Evolutionary conservation across 768 basidiomycete species (phyloP).

Genomic region (Trametes coccinea): DNA sequence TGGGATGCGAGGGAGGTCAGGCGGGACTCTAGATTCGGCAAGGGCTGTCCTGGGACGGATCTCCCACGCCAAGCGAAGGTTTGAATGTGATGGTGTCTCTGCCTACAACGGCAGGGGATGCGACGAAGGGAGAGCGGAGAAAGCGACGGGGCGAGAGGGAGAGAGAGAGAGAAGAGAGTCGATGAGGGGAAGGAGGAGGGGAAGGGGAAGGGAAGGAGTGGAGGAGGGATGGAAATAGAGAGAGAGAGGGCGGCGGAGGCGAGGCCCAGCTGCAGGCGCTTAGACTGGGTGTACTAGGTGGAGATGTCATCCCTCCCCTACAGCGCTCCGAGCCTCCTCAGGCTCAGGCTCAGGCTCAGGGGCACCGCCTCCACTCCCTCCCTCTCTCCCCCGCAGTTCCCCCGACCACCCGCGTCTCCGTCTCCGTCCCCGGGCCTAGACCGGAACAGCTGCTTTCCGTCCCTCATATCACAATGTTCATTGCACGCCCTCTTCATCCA

Average conservation of each 20-base stretch:
- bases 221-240: slow-evolving; percentile 6
- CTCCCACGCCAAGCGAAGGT: slow-evolving; percentile 29
- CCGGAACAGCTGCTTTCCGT: too few species aligned
- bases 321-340: too few species aligned
- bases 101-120: neutral
- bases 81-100: neutral
- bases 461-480: too few species aligned
- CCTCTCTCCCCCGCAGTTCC: neutral
- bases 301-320: too few species aligned
- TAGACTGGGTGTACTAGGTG: too few species aligned
- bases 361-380: neutral
- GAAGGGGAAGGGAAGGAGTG: slow-evolving; percentile 1
- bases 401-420: too few species aligned
- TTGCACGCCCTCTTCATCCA: too few species aligned
- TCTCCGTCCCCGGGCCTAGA: too few species aligned
- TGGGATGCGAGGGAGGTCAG: slow-evolving; percentile 13
- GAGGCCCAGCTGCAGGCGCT: slow-evolving; percentile 1
- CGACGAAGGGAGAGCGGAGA: neutral
- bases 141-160: neutral
- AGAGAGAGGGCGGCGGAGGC: slow-evolving; percentile 4
- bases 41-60: slow-evolving; percentile 12
- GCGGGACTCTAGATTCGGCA: slow-evolving; percentile 16
- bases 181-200: neutral
- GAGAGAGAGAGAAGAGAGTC: neutral
- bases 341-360: neutral